Conservation (phyloP, 208 protist genomes). For the Leptomonas pyrrhocoris region DNA sequence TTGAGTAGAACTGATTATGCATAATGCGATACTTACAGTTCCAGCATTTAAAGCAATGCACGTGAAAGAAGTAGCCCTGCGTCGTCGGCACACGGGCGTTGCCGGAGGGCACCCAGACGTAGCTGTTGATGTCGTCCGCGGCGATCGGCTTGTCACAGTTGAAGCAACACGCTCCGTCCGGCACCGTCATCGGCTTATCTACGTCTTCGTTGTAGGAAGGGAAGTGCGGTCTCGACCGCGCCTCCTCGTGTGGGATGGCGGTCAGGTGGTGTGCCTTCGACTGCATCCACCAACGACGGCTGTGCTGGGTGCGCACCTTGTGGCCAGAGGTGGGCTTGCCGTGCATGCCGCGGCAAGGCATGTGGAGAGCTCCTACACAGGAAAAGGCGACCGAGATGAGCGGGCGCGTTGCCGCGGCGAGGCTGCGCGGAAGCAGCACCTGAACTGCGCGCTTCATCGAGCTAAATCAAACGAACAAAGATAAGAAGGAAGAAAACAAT, state of each 20-base stretch:
- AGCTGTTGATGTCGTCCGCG: constrained; percentile 73
- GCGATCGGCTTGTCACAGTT: constrained; percentile 84
- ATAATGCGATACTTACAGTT: constrained; percentile 85
- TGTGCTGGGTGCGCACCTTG: constrained; percentile 91
- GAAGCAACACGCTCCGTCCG: constrained; percentile 76
- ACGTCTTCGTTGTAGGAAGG: constrained; percentile 89
- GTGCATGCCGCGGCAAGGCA: constrained; percentile 57
- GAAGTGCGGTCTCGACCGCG: constrained; percentile 76
- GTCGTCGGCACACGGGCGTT: constrained; percentile 82
- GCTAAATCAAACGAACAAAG: background rate
- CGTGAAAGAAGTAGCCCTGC: constrained; percentile 92
- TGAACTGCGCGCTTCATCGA: constrained; percentile 17
- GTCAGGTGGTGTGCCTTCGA: constrained; percentile 89
- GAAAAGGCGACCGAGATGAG: constrained; percentile 7
- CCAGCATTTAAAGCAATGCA: constrained; percentile 91
- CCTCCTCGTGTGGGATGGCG: constrained; percentile 82
- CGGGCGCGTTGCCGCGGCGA: background rate
- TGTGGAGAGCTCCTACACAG: constrained; percentile 10
- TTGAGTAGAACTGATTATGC: constrained; percentile 92
- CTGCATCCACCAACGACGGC: constrained; percentile 87
- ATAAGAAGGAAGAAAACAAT: constrained; percentile 10
- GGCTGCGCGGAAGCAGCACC: background rate
- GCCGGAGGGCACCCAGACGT: constrained; percentile 88
- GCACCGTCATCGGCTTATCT: constrained; percentile 81
- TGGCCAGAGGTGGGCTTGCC: constrained; percentile 87